Evolutionary conservation across 2,329 filamentous ascomycete species (phyloP).

Genomic region (Aspergillus novofumigatus): DNA sequence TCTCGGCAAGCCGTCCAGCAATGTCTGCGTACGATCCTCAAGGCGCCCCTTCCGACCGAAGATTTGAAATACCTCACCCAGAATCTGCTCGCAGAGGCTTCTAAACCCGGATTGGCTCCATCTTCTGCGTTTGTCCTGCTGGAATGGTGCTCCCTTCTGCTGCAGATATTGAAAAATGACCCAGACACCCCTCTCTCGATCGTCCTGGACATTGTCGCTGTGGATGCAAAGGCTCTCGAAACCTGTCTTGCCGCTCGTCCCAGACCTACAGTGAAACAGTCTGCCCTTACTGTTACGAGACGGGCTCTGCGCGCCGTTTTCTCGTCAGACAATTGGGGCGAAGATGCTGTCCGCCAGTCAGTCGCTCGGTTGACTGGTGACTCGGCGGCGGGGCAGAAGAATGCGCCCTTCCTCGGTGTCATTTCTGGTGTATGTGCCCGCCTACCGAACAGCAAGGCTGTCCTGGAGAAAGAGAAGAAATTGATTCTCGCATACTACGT

Average conservation of each 20-base stretch:
- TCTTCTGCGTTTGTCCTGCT: slow-evolving; percentile 82
- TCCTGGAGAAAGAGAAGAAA: slow-evolving; percentile 63
- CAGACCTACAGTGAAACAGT: slow-evolving; percentile 63
- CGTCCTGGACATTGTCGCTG: slow-evolving; percentile 58
- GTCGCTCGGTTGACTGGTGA: slow-evolving; percentile 68
- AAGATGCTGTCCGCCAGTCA: slow-evolving; percentile 59
- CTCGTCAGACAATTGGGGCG: slow-evolving; percentile 53
- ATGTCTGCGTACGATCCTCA: slow-evolving; percentile 68
- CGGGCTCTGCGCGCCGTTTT: slow-evolving; percentile 75
- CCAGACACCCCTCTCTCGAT: slow-evolving; percentile 61
- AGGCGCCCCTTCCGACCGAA: slow-evolving; percentile 50
- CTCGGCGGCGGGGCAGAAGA: slow-evolving; percentile 58
- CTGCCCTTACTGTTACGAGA: slow-evolving; percentile 72
- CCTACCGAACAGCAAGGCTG: slow-evolving; percentile 57
- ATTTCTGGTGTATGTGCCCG: slow-evolving; percentile 82
- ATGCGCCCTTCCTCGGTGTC: slow-evolving; percentile 76
- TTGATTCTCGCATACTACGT: slow-evolving; percentile 78
- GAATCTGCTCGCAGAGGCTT: slow-evolving; percentile 66
- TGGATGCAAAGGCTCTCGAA: slow-evolving; percentile 71
- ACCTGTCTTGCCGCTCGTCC: slow-evolving; percentile 66
- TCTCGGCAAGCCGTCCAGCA: slow-evolving; percentile 79
- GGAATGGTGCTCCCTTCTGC: slow-evolving; percentile 80
- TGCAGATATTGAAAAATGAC: slow-evolving; percentile 65
- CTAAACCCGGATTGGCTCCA: slow-evolving; percentile 72
- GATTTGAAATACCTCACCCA: slow-evolving; percentile 57